Percentiles rank a stretch among this genome's conserved stretches.
phyloP scores from a whole-genome alignment of 179 eudicot genomes.

The Beta macrorhiza region DNA sequence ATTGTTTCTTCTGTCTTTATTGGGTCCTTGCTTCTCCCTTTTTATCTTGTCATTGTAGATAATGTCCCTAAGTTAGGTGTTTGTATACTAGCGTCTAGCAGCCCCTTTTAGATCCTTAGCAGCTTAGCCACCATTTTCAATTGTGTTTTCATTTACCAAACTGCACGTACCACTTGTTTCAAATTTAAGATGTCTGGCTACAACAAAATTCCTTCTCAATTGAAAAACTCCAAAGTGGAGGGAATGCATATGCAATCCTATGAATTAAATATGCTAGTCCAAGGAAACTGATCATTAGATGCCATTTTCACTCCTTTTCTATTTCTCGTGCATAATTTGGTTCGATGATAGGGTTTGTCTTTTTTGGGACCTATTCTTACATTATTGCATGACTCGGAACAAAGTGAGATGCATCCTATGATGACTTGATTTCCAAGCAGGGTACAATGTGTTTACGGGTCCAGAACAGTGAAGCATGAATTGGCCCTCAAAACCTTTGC shows the following conservation, averaged over 20 bases:
- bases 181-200: not conserved
- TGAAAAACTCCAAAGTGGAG: not conserved
- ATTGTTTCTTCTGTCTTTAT: not conserved
- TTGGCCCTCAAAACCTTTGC: not conserved
- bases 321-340: not conserved
- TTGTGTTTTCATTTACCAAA: not conserved
- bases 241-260: not conserved
- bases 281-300: not conserved
- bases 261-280: not conserved
- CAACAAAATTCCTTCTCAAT: not conserved
- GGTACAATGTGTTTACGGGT: too few species aligned
- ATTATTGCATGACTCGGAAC: too few species aligned
- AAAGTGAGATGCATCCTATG: too few species aligned
- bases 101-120: not conserved
- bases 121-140: not conserved
- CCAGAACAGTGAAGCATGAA: too few species aligned
- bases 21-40: not conserved
- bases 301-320: not conserved
- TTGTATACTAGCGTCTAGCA: not conserved
- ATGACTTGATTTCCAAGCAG: too few species aligned
- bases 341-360: not conserved
- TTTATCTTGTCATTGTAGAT: not conserved
- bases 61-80: not conserved
- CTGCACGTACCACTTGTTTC: too few species aligned
- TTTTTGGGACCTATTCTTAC: not conserved